Conservation (phyloP, 2,329 filamentous ascomycete genomes). For the Fusarium oxysporum region DNA sequence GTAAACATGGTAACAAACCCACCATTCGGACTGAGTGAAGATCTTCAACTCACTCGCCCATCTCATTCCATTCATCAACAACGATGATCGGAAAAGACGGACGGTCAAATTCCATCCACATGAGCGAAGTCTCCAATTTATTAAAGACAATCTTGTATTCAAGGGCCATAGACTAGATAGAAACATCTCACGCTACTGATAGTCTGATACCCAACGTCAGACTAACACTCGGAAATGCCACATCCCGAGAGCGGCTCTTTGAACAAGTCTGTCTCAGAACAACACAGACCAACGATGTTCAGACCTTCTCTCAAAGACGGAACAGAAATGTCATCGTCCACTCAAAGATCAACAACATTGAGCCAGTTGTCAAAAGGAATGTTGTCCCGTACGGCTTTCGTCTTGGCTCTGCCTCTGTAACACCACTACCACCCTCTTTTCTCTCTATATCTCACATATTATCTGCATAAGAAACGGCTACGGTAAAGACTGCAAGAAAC, state of each 20-base stretch:
- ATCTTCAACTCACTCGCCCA: neutral
- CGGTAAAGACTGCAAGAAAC: neutral
- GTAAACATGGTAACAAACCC: neutral
- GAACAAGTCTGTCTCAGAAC: slow-evolving; percentile 46
- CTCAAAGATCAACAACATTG: neutral
- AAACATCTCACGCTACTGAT: slow-evolving; percentile 27
- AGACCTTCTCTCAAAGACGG: slow-evolving; percentile 7
- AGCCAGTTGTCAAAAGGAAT: slow-evolving; percentile 25
- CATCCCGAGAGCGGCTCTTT: slow-evolving; percentile 46
- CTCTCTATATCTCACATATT: neutral
- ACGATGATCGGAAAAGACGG: slow-evolving; percentile 12
- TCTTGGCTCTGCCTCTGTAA: slow-evolving; percentile 4
- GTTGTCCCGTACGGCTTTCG: slow-evolving; percentile 14
- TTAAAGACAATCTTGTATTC: neutral
- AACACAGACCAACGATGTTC: slow-evolving; percentile 30
- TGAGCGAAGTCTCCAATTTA: neutral
- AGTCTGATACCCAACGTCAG: slow-evolving; percentile 15
- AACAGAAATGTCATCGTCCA: slow-evolving; percentile 5
- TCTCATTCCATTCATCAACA: slow-evolving; percentile 3
- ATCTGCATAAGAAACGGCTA: neutral
- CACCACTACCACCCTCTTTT: neutral
- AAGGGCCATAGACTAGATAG: neutral
- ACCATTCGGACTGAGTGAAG: neutral
- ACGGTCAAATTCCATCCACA: neutral
- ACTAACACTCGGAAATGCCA: slow-evolving; percentile 49